Conservation (phyloP, 1,139 yeast genomes). For the Nakaseomyces sp. region DNA sequence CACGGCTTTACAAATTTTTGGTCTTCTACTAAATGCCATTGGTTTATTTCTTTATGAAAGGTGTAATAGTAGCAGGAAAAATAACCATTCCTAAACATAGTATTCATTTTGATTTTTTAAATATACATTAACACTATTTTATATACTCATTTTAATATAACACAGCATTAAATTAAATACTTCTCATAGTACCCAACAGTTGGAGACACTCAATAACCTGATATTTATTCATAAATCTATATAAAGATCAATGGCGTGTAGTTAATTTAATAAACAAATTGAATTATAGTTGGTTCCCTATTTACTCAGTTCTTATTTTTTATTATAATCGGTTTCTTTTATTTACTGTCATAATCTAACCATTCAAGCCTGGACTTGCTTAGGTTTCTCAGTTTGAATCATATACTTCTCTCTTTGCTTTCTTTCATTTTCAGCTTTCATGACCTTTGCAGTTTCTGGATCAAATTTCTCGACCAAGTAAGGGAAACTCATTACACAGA, state of each 20-base stretch:
- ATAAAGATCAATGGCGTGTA: too few relatives aligned
- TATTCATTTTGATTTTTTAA: neutral
- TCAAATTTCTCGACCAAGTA: conserved; percentile 33
- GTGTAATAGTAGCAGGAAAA: conserved; percentile 14
- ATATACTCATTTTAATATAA: too few relatives aligned
- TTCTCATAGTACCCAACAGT: too few relatives aligned
- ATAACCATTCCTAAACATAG: neutral
- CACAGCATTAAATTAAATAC: conserved; percentile 6
- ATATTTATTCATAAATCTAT: too few relatives aligned
- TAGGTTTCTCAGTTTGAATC: conserved; percentile 6
- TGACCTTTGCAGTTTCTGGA: conserved; percentile 33
- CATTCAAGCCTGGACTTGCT: neutral
- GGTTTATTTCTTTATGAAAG: conserved; percentile 28
- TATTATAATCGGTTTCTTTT: too few relatives aligned
- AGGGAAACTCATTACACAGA: conserved; percentile 29
- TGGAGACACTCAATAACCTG: too few relatives aligned
- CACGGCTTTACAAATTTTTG: conserved; percentile 21
- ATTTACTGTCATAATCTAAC: too few relatives aligned
- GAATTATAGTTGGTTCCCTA: too few relatives aligned
- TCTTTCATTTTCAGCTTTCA: conserved; percentile 29
- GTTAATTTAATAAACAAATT: too few relatives aligned
- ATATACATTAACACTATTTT: too few relatives aligned
- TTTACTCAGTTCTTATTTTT: too few relatives aligned
- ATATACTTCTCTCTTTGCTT: conserved; percentile 24
- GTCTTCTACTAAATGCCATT: conserved; percentile 22